phyloP scores from a whole-genome alignment of 345 rosid genomes.

The Luvunga scandens region DNA sequence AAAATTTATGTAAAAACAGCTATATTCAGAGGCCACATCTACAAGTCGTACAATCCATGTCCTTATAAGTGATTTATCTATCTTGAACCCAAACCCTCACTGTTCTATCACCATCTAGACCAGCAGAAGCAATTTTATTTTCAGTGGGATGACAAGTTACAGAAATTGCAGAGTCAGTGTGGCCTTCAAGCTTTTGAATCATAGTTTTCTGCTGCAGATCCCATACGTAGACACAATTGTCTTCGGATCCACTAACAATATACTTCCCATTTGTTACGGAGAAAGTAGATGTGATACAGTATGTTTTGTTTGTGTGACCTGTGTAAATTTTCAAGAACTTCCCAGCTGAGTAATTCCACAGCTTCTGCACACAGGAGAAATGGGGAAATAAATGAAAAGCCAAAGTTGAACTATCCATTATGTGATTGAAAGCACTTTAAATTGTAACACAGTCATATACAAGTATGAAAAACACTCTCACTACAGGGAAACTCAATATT shows the following conservation, averaged over 20 bases:
- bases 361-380: slow-evolving; percentile 48
- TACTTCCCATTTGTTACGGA: slow-evolving; percentile 92
- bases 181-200: slow-evolving; percentile 88
- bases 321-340: slow-evolving; percentile 80
- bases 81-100: slow-evolving; percentile 86
- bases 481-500: background rate
- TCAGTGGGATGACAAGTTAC: slow-evolving; percentile 78
- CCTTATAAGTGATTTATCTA: slow-evolving; percentile 7
- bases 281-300: slow-evolving; percentile 88
- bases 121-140: slow-evolving; percentile 84
- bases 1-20: background rate
- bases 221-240: slow-evolving; percentile 84
- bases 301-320: slow-evolving; percentile 76
- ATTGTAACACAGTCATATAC: background rate
- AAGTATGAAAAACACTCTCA: background rate
- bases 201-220: slow-evolving; percentile 83
- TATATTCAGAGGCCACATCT: background rate
- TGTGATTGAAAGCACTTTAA: background rate
- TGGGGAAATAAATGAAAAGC: background rate
- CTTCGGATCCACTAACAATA: slow-evolving; percentile 97
- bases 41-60: too few relatives aligned
- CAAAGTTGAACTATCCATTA: background rate
- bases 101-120: slow-evolving; percentile 70
- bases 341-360: slow-evolving; percentile 83
- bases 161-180: slow-evolving; percentile 75